A percentile compares a stretch with the other conserved stretches of the same genome.
Conservation (phyloP, 176 grass and related monocot species). For the Cenchrus fungigraminus region DNA sequence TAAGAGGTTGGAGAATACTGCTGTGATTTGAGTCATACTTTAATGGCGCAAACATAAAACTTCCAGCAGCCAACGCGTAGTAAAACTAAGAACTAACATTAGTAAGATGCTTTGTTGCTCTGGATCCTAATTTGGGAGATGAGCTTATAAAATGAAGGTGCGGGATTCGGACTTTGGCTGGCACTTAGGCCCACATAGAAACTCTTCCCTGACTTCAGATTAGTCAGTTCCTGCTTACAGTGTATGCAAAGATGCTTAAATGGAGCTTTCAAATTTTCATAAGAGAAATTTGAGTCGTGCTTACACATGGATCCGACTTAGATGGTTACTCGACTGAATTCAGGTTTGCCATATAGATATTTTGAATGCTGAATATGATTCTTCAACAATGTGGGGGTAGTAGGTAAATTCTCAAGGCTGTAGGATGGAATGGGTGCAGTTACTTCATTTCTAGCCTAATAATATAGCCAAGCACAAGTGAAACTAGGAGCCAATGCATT, state of each 20-base stretch:
- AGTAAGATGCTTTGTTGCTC: not conserved
- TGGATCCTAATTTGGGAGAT: not conserved
- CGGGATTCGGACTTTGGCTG: not conserved
- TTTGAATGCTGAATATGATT: not conserved
- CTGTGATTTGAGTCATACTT: not conserved
- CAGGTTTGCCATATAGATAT: not conserved
- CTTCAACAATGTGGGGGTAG: not conserved
- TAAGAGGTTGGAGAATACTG: not conserved
- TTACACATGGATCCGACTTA: not conserved
- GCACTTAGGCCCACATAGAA: not conserved
- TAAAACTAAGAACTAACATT: not conserved
- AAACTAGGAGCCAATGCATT: not conserved
- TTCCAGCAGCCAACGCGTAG: not conserved
- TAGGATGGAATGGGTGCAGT: not conserved
- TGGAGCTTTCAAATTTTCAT: not conserved
- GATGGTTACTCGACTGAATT: not conserved
- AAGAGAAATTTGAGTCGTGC: not conserved
- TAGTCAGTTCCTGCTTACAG: not conserved
- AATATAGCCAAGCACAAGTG: not conserved
- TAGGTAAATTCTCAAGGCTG: too few species aligned
- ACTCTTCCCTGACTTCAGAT: not conserved
- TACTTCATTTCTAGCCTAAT: not conserved
- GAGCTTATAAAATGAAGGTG: not conserved
- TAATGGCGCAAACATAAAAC: not conserved
- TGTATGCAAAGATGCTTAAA: not conserved